A percentile compares a stretch with the other conserved stretches of the same genome.
Conservation (phyloP, 495 filamentous ascomycete species). For the Xylaria curta region DNA sequence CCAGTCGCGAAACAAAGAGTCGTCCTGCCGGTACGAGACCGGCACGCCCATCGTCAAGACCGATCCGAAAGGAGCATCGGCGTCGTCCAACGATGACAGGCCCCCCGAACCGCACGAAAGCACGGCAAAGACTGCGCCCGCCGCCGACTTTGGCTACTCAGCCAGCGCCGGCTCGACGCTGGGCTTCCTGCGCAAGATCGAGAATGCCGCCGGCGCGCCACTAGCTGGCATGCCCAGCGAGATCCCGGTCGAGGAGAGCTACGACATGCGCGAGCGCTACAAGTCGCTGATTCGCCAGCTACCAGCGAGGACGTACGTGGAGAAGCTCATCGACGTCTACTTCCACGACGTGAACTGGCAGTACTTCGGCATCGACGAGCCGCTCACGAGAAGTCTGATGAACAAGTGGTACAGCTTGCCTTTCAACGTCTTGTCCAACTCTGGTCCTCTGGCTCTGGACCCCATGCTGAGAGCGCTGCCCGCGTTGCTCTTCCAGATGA, state of each 20-base stretch:
- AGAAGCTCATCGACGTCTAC: slow-evolving; percentile 60
- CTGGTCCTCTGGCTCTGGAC: slow-evolving; percentile 50
- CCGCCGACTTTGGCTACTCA: slow-evolving; percentile 56
- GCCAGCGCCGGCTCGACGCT: slow-evolving; percentile 52
- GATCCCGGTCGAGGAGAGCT: slow-evolving; percentile 35
- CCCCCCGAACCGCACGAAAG: slow-evolving; percentile 30
- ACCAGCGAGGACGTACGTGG: slow-evolving; percentile 58
- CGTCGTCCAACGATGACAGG: slow-evolving; percentile 27
- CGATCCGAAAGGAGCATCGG: slow-evolving; percentile 33
- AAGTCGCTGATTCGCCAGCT: slow-evolving; percentile 59
- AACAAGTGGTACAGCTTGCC: slow-evolving; percentile 58
- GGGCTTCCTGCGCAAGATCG: slow-evolving; percentile 58
- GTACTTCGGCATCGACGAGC: slow-evolving; percentile 62
- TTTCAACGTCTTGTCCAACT: slow-evolving; percentile 48
- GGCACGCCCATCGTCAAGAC: slow-evolving; percentile 53
- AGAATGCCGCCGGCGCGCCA: slow-evolving; percentile 38
- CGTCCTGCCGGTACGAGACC: slow-evolving; percentile 57
- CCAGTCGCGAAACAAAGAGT: slow-evolving; percentile 56
- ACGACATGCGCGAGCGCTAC: slow-evolving; percentile 55
- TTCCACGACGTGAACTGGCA: slow-evolving; percentile 66
- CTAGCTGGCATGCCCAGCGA: slow-evolving; percentile 38
- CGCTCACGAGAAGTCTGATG: slow-evolving; percentile 56
- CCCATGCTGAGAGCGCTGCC: slow-evolving; percentile 59
- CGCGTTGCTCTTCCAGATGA: slow-evolving; percentile 62
- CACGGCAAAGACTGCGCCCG: slow-evolving; percentile 31